phyloP scores from a whole-genome alignment of 2,329 filamentous ascomycete genomes.

The Kalmusia sp. region DNA sequence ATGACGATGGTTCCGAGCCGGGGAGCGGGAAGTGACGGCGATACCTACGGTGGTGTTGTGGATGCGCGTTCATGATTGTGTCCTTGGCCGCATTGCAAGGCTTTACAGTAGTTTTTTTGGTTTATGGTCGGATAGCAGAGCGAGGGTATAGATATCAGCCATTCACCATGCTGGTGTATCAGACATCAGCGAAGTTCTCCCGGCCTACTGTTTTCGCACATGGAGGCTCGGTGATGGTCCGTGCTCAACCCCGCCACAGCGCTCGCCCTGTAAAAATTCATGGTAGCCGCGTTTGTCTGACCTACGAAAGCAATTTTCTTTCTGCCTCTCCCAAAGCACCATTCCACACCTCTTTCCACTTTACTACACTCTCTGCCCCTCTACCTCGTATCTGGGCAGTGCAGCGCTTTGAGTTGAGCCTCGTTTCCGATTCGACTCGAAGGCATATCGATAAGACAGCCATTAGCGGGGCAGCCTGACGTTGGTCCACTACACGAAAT shows the following conservation, averaged over 20 bases:
- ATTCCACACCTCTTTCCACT: not conserved
- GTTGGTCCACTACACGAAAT: slow-evolving; percentile 12
- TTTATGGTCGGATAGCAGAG: not conserved
- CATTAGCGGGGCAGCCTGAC: slow-evolving; percentile 11
- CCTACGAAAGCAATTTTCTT: not conserved
- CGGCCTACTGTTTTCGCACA: not conserved
- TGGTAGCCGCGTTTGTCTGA: slow-evolving; percentile 1
- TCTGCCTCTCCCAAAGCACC: not conserved
- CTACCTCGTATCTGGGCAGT: not conserved
- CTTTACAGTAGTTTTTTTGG: no score
- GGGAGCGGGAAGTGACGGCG: not conserved
- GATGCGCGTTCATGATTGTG: not conserved
- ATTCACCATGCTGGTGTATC: not conserved
- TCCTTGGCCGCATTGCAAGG: not conserved
- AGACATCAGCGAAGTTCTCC: not conserved
- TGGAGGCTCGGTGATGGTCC: not conserved
- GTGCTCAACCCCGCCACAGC: not conserved
- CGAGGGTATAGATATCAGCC: no score
- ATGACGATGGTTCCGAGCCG: slow-evolving; percentile 28
- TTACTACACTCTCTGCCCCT: not conserved
- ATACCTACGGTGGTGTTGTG: not conserved
- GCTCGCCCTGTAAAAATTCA: slow-evolving; percentile 4
- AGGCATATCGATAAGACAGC: slow-evolving; percentile 13
- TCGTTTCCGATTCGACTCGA: not conserved
- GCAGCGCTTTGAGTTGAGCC: not conserved